Conservation (phyloP, 2,329 filamentous ascomycete species). For the Venturia pyrina region DNA sequence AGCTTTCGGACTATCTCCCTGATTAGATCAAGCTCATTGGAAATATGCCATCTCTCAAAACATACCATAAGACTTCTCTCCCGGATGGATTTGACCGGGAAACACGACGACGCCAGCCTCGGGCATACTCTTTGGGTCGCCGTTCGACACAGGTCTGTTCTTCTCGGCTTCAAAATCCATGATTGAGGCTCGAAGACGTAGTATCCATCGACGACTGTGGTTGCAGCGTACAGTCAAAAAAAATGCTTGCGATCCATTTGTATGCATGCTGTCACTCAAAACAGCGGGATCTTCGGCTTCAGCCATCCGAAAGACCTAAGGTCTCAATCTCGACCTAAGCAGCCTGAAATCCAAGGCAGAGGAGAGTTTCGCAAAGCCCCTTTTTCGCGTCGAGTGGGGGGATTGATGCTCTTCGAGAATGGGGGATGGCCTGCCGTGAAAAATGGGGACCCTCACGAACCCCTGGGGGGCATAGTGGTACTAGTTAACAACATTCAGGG, state of each 20-base stretch:
- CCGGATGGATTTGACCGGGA: background rate
- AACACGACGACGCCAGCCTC: background rate
- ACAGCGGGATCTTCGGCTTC: background rate
- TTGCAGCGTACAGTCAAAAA: no score
- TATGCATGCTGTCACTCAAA: no score
- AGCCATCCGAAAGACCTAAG: background rate
- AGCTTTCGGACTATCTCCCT: slow-evolving; percentile 27
- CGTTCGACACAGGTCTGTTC: background rate
- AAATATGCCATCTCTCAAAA: background rate
- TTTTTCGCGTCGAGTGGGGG: no score
- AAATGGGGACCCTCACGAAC: background rate
- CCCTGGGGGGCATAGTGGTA: background rate
- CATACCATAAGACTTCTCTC: background rate
- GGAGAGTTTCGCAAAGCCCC: no score
- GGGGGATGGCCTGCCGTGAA: background rate
- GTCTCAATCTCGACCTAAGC: no score
- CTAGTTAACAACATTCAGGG: background rate
- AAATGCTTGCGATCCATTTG: no score
- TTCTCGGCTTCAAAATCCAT: background rate
- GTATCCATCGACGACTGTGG: no score
- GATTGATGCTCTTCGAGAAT: background rate
- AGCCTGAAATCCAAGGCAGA: no score
- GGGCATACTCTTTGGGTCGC: background rate
- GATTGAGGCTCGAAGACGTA: no score
- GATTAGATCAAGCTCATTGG: background rate